Evolutionary conservation across 306 rosid genomes (phyloP), one percentile per base, ranked within the genome.

Genomic region (Rosa lucieae): DNA sequence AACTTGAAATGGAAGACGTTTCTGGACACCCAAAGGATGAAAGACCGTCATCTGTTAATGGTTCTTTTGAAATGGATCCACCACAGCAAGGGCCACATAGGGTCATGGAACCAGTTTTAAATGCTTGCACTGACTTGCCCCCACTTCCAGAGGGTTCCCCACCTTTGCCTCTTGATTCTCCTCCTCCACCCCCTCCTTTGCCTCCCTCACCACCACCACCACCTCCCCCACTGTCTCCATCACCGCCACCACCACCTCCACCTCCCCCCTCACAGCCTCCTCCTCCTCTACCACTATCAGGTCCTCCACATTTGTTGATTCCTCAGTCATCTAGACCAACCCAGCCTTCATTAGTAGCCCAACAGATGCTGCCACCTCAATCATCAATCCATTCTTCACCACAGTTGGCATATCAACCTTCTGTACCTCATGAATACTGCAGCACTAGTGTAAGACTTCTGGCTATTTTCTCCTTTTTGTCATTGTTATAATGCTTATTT

Each of bases 1-100:
- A 96, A 62, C 97, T 96, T 61, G 99, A 96, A 88, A 96, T 96
- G 99, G 99, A 96, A 87, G 98, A 96, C 87, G 99, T 96, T 72
- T 93, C 99, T 71, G 99, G 93, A 74, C 93, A 89, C 75, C 86
- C 81, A 5, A 95, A 90, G 91, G 98, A 96, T 55, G 98, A 91
- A 61, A 91, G 85, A 52, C 78, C 89, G 37, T 61, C 73, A 81
- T 58, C 72, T 20, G 74, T 74, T 9, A 78, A 87, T 81, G 81
- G 78, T 56, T 87, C 86, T 75, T 83, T 78, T 74, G 93, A 89
- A 80, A 70, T 84, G 58, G 92, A 88, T 62, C 65, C 86, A 72
- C 91, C 78, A 51, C 86, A 53, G 75, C 88, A 42, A 79, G 78
- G 79, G 62, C 81, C 86, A 51, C 90, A 87, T 66, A 72, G 81